Conservation (phyloP, 176 grass and related monocot genomes). For the Phoenix dactylifera region DNA sequence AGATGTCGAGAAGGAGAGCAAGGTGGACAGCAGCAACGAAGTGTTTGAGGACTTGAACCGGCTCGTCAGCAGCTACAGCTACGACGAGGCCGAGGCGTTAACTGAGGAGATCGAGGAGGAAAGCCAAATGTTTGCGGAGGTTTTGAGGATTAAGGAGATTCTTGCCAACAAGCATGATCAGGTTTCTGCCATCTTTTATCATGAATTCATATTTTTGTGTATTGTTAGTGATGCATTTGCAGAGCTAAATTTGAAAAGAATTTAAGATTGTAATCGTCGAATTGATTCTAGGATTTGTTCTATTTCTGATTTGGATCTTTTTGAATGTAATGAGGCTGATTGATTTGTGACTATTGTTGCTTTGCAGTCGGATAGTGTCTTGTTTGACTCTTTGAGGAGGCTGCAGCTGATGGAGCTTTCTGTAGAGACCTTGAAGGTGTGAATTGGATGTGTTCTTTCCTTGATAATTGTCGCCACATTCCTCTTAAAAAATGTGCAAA, state of each 20-base stretch:
- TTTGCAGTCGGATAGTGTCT: slow-evolving; percentile 43
- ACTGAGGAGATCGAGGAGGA: slow-evolving; percentile 35
- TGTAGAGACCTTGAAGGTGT: slow-evolving; percentile 50
- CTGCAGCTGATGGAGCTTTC: slow-evolving; percentile 54
- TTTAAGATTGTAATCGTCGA: no score
- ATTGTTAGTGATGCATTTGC: no score
- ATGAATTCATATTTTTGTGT: no score
- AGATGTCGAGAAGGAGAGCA: slow-evolving; percentile 54
- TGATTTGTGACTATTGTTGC: not conserved
- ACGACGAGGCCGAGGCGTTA: slow-evolving; percentile 48
- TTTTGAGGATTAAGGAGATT: slow-evolving; percentile 42
- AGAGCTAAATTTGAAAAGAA: no score
- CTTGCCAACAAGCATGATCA: slow-evolving; percentile 43
- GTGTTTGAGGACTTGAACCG: slow-evolving; percentile 14
- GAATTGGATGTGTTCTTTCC: not conserved
- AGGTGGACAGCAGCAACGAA: slow-evolving; percentile 54
- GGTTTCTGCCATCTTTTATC: slow-evolving; percentile 11
- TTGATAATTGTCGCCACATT: no score
- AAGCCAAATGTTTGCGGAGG: slow-evolving; percentile 27
- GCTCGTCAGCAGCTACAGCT: slow-evolving; percentile 53
- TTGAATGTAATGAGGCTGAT: not conserved
- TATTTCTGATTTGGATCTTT: no score
- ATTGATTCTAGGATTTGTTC: no score
- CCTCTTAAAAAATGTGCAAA: no score
- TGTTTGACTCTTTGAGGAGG: slow-evolving; percentile 55